These are phyloP conservation scores for Eremochloa ophiuroides DNA, from an alignment of 176 grass and related monocot species.

Conservation along the genomic window DNA sequence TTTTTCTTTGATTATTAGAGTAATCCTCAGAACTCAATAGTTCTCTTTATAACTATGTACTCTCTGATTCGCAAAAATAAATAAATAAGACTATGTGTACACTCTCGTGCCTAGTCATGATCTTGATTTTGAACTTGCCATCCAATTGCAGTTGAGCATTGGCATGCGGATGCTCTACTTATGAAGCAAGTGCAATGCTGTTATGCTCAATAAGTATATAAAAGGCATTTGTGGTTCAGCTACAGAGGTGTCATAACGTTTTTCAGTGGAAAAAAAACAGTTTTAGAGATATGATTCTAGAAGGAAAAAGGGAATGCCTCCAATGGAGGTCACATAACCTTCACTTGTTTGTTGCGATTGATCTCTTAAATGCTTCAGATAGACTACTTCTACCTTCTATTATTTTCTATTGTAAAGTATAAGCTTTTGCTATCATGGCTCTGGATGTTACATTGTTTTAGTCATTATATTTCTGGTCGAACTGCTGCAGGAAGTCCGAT, in stretches of 20 bases:
- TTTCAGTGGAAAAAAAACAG: background rate
- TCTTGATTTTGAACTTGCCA: background rate
- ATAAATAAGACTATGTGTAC: background rate
- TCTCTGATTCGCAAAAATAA: too few species aligned
- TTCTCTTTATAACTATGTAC: constrained; percentile 1
- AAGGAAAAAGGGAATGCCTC: background rate
- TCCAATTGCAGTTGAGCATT: background rate
- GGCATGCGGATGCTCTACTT: background rate
- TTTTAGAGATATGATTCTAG: background rate
- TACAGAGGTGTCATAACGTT: background rate
- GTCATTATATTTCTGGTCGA: background rate
- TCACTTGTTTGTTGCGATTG: background rate
- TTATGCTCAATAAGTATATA: background rate
- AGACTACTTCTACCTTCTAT: background rate
- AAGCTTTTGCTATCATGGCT: background rate
- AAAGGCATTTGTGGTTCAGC: background rate
- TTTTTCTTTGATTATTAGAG: background rate
- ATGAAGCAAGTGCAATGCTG: background rate
- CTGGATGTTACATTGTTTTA: background rate
- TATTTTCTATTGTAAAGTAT: background rate
- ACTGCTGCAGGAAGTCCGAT: constrained; percentile 58
- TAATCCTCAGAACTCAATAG: background rate
- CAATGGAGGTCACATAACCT: background rate
- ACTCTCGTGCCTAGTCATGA: background rate
- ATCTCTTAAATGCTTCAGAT: constrained; percentile 13